Evolutionary conservation across 1,139 yeast genomes (phyloP).

Genomic region (Taiozyma sp.): DNA sequence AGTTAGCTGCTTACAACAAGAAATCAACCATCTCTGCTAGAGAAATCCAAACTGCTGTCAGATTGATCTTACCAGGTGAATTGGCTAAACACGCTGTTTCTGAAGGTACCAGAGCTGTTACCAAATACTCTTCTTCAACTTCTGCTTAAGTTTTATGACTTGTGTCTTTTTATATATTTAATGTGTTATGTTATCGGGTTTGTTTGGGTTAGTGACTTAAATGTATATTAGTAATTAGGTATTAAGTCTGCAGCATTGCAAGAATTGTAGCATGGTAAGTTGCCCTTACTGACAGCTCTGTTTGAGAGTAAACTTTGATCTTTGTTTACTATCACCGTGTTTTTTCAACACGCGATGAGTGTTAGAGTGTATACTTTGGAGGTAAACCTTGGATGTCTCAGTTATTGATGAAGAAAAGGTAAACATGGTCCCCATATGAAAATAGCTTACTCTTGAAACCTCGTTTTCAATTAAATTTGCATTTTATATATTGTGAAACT

Average conservation of each 20-base stretch:
- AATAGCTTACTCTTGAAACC: too few relatives aligned
- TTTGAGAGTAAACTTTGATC: too few relatives aligned
- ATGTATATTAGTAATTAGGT: background rate
- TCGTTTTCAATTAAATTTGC: too few relatives aligned
- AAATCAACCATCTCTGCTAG: conserved; percentile 98
- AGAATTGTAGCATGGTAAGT: background rate
- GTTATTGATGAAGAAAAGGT: too few relatives aligned
- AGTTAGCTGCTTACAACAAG: conserved; percentile 99
- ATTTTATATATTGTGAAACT: too few relatives aligned
- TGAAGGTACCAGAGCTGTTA: conserved; percentile 99
- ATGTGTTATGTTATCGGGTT: conserved; percentile 12
- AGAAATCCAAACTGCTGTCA: conserved; percentile 99
- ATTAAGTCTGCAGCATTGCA: background rate
- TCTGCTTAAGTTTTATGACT: conserved; percentile 29
- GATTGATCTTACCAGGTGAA: conserved; percentile 99
- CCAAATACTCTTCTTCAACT: conserved; percentile 93
- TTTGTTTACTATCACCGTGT: too few relatives aligned
- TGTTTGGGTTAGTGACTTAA: conserved; percentile 3
- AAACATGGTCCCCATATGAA: too few relatives aligned
- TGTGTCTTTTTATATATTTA: conserved; percentile 10
- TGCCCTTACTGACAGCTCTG: too few relatives aligned
- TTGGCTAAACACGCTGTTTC: conserved; percentile 99
- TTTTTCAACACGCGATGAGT: too few relatives aligned
- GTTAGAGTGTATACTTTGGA: too few relatives aligned
- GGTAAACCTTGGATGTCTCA: too few relatives aligned